Evolutionary conservation across 228 moss, liverwort and hornwort genomes (phyloP).

Genomic region (Sphagnum fallax): DNA sequence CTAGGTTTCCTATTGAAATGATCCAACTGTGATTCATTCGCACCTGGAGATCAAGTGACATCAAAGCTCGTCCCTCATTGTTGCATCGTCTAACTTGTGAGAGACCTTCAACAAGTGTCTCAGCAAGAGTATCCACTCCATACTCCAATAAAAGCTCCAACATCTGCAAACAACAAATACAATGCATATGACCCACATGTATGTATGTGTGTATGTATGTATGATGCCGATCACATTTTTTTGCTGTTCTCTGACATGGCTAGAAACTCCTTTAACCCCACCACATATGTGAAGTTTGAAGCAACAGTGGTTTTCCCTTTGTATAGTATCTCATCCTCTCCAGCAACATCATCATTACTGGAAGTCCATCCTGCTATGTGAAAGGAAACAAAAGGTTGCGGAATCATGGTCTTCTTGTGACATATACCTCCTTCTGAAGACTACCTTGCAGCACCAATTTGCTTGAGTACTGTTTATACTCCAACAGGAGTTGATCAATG

Average conservation of each 20-base stretch:
- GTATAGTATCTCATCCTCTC: too few relatives aligned
- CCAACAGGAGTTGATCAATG: conserved; percentile 88
- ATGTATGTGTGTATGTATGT: too few relatives aligned
- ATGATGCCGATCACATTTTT: too few relatives aligned
- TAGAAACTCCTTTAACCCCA: too few relatives aligned
- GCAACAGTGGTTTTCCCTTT: too few relatives aligned
- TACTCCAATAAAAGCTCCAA: conserved; percentile 80
- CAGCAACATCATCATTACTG: too few relatives aligned
- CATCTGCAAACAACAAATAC: conserved; percentile 32
- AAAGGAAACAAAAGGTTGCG: too few relatives aligned
- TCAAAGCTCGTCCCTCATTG: conserved; percentile 96
- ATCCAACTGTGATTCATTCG: background rate
- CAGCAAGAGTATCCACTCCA: conserved; percentile 85
- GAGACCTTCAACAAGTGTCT: conserved; percentile 83
- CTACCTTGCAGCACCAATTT: conserved; percentile 64
- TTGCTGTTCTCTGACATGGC: too few relatives aligned
- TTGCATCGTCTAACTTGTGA: conserved; percentile 90
- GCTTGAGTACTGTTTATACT: conserved; percentile 85
- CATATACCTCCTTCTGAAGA: conserved; percentile 56
- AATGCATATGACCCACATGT: too few relatives aligned
- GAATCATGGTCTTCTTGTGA: background rate
- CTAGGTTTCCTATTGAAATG: too few relatives aligned
- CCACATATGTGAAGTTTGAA: too few relatives aligned
- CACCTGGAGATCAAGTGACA: conserved; percentile 99
- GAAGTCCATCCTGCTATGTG: too few relatives aligned